Percentiles rank a stretch among this genome's conserved stretches.
Evolutionary conservation across 202 grass and related monocot genomes (phyloP).

Genomic region (Panicum hallii): DNA sequence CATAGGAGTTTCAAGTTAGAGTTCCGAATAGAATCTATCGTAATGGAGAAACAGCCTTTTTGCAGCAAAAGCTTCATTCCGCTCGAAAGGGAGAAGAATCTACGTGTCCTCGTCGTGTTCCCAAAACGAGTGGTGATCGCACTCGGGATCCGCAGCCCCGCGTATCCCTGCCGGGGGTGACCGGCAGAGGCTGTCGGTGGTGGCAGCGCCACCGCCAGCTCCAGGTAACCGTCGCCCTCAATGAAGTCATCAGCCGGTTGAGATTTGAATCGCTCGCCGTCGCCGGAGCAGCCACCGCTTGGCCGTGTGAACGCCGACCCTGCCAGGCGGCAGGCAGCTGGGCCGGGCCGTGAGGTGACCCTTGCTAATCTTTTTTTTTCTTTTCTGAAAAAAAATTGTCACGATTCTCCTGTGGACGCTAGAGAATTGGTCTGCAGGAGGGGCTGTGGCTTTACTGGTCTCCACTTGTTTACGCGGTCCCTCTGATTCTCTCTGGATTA

Average conservation of each 20-base stretch:
- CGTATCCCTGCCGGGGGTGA: not conserved
- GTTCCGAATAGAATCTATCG: not conserved
- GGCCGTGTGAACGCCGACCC: not conserved
- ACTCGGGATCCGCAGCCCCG: slow-evolving; percentile 1
- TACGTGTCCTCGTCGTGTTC: not conserved
- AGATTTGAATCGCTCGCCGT: not conserved
- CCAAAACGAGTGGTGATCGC: not conserved
- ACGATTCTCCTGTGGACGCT: not conserved
- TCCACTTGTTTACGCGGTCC: not conserved
- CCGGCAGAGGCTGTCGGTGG: slow-evolving; percentile 39
- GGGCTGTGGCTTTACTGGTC: not conserved
- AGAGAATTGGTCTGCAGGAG: not conserved
- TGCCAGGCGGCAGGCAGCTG: not conserved
- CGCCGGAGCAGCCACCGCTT: not conserved
- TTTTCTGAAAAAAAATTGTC: not conserved
- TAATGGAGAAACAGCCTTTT: not conserved
- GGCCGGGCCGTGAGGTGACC: not conserved
- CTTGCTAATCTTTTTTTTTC: not conserved
- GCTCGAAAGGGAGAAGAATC: slow-evolving; percentile 11
- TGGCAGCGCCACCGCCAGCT: slow-evolving; percentile 9
- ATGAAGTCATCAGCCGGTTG: not conserved
- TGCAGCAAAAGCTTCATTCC: slow-evolving; percentile 4
- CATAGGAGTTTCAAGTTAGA: no score
- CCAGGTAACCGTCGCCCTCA: not conserved
- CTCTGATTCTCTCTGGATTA: not conserved